phyloP scores from a whole-genome alignment of 2,329 filamentous ascomycete genomes.

The Pestalotiopsis sp. region DNA sequence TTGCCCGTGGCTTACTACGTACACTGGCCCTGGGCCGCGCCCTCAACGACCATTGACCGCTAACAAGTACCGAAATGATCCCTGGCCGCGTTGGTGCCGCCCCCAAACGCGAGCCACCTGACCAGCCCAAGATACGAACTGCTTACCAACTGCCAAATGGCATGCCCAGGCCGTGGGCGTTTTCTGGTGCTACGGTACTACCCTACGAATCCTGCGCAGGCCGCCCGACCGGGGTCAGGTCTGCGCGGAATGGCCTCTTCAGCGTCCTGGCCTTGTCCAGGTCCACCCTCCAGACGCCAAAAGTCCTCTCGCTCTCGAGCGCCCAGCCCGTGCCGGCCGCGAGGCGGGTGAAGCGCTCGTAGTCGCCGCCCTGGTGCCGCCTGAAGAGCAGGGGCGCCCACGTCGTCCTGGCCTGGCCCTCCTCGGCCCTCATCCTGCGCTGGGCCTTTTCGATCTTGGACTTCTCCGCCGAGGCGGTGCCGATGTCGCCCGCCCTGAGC shows the following conservation, averaged over 20 bases:
- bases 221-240: neutral
- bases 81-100: neutral
- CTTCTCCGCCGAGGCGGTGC: constrained; percentile 18
- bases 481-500: constrained; percentile 20
- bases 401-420: constrained; percentile 16
- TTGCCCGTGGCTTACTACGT: neutral
- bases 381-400: constrained; percentile 28
- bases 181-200: neutral
- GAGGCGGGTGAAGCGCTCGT: constrained; percentile 13
- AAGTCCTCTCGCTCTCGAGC: neutral
- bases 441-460: constrained; percentile 25
- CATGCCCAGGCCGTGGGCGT: neutral
- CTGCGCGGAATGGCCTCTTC: neutral
- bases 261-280: neutral
- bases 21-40: neutral
- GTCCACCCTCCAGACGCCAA: neutral
- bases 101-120: neutral
- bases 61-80: neutral
- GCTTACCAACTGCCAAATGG: neutral
- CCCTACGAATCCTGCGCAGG: neutral
- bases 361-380: constrained; percentile 3
- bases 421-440: constrained; percentile 23
- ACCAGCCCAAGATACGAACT: too few relatives aligned
- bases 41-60: neutral
- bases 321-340: neutral